Percentiles rank a stretch among this genome's conserved stretches.
Evolutionary conservation across 805 yeast species (phyloP).

Genomic region (Lipomyces kockii): DNA sequence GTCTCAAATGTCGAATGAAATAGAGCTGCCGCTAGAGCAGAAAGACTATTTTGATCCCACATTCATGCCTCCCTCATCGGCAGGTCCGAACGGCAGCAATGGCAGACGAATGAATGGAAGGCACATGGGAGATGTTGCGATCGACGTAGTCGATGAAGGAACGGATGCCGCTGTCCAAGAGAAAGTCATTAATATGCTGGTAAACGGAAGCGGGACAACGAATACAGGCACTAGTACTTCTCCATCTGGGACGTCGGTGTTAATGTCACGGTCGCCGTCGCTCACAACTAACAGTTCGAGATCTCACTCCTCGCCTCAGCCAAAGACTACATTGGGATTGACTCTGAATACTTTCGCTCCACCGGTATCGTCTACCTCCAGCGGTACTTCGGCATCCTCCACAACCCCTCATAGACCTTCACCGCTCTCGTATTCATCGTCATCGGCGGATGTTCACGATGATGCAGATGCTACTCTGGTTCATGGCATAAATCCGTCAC

Average conservation of each 20-base stretch:
- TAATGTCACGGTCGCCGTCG: neutral
- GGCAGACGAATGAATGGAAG: neutral
- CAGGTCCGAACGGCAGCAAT: neutral
- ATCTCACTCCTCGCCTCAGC: neutral
- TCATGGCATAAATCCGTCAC: neutral
- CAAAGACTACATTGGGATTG: neutral
- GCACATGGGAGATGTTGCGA: neutral
- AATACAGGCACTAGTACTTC: neutral
- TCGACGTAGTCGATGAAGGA: neutral
- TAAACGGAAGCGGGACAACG: neutral
- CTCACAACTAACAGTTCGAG: conserved; percentile 1
- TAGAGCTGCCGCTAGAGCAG: neutral
- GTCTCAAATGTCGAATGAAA: neutral
- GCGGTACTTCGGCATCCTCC: neutral
- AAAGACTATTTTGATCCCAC: conserved; percentile 4
- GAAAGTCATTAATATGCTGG: neutral
- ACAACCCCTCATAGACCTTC: conserved; percentile 1
- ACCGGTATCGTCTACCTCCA: neutral
- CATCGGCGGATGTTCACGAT: neutral
- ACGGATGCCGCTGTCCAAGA: neutral
- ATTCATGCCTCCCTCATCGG: neutral
- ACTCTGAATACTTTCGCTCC: neutral
- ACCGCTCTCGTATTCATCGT: conserved; percentile 3
- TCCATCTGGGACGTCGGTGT: neutral
- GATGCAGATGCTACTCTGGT: conserved; percentile 1